Conservation (phyloP, 2,329 filamentous ascomycete species). For the Aspergillus ruber region DNA sequence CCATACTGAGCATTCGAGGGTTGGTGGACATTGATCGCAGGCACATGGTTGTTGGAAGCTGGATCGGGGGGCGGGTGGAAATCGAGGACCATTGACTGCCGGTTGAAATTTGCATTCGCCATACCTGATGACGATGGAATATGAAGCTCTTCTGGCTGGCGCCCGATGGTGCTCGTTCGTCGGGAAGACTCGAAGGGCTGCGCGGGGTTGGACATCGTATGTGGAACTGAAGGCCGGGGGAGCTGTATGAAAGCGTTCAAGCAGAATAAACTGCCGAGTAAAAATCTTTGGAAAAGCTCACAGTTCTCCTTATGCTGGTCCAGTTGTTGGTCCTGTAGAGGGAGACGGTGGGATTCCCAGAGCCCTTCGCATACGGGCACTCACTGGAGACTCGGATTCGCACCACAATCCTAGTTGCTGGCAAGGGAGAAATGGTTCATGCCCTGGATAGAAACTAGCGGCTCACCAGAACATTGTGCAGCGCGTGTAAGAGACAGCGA, state of each 20-base stretch:
- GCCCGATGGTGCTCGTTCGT: conserved; percentile 41
- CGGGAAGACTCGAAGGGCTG: conserved; percentile 47
- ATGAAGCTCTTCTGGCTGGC: conserved; percentile 53
- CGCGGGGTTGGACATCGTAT: conserved; percentile 38
- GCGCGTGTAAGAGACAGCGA: conserved; percentile 1
- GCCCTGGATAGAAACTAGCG: conserved; percentile 28
- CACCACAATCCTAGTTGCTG: conserved; percentile 34
- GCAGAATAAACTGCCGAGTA: not conserved
- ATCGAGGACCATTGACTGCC: conserved; percentile 39
- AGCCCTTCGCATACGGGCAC: not conserved
- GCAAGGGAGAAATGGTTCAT: conserved; percentile 42
- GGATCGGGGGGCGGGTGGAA: conserved; percentile 45
- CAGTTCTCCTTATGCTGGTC: not conserved
- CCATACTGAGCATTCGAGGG: conserved; percentile 47
- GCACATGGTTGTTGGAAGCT: conserved; percentile 43
- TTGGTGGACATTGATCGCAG: conserved; percentile 56
- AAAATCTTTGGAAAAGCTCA: not conserved
- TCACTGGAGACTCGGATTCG: conserved; percentile 32
- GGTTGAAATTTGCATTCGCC: conserved; percentile 33
- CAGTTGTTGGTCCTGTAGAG: not conserved
- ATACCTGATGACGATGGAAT: conserved; percentile 39
- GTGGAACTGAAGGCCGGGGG: conserved; percentile 10
- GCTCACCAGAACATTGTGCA: conserved; percentile 16
- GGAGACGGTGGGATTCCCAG: not conserved
- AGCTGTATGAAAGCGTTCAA: conserved; percentile 28